Percentiles rank a stretch among this genome's conserved stretches.
Evolutionary conservation across 306 rosid species (phyloP).

Genomic region (Purshia tridentata): DNA sequence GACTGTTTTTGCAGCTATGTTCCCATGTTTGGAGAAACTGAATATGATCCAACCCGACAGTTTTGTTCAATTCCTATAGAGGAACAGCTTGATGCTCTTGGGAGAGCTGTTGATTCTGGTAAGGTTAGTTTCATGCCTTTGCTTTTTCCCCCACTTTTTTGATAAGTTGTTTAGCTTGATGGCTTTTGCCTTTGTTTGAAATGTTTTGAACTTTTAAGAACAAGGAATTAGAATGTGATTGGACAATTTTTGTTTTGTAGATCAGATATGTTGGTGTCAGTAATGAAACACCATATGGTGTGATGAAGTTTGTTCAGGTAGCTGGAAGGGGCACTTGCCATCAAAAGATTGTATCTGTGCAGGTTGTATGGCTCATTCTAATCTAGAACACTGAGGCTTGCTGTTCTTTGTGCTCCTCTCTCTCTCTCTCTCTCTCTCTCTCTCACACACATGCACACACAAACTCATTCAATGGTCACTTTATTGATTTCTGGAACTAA

Average conservation of each 20-base stretch:
- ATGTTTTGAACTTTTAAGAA: constrained; percentile 3
- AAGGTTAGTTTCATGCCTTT: constrained; percentile 46
- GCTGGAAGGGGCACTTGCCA: constrained; percentile 44
- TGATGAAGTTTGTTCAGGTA: constrained; percentile 83
- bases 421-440: not conserved
- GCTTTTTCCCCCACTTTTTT: not conserved
- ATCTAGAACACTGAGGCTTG: constrained; percentile 10
- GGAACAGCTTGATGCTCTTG: constrained; percentile 77
- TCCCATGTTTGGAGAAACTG: constrained; percentile 93
- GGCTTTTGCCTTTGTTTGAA: constrained; percentile 11
- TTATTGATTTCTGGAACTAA: constrained; percentile 27
- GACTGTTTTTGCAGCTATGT: constrained; percentile 54
- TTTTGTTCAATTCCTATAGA: constrained; percentile 60
- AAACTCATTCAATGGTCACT: not conserved
- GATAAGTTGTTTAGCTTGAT: not conserved
- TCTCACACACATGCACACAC: not conserved
- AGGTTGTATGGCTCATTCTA: constrained; percentile 48
- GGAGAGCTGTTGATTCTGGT: constrained; percentile 62
- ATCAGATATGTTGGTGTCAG: constrained; percentile 83
- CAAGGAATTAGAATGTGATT: constrained; percentile 6
- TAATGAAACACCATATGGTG: constrained; percentile 90
- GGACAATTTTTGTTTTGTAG: constrained; percentile 40
- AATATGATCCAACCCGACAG: constrained; percentile 67
- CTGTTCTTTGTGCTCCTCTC: constrained; percentile 3
- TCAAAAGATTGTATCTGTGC: constrained; percentile 73